These are phyloP conservation scores for Odontarrhena argentea DNA, from an alignment of 345 rosid species.

Conservation along the genomic window DNA sequence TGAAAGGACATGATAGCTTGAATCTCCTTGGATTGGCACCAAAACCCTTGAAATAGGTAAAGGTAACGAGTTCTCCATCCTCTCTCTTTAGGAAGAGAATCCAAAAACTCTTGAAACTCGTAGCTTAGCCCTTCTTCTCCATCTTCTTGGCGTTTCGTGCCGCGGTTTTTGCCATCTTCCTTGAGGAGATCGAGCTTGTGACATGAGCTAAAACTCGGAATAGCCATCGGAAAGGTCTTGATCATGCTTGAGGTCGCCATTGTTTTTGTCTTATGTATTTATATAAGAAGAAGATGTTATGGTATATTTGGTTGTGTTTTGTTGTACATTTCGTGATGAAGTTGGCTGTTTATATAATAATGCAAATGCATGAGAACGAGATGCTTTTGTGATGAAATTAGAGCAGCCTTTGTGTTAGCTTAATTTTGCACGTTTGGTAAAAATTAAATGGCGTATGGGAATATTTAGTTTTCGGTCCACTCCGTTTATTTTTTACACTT, in stretches of 20 bases:
- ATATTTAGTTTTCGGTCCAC: conserved; percentile 25
- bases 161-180: conserved; percentile 13
- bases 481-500: neutral
- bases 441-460: conserved; percentile 22
- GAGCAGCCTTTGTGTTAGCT: conserved; percentile 6
- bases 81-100: conserved; percentile 58
- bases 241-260: conserved; percentile 39
- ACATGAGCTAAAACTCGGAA: conserved; percentile 23
- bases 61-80: conserved; percentile 72
- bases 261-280: neutral
- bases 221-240: conserved; percentile 33
- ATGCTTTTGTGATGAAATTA: conserved; percentile 25
- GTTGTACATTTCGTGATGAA: conserved; percentile 16
- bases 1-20: conserved; percentile 57
- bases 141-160: conserved; percentile 23
- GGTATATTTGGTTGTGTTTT: neutral
- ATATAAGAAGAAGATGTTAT: neutral
- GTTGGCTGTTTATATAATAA: conserved; percentile 40
- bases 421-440: conserved; percentile 27
- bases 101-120: conserved; percentile 57
- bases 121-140: conserved; percentile 44
- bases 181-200: conserved; percentile 36
- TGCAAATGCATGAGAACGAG: conserved; percentile 31
- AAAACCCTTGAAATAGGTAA: conserved; percentile 62
- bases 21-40: conserved; percentile 70